Evolutionary conservation across 2,329 filamentous ascomycete species (phyloP), one percentile per base, ranked within the genome.

Genomic region (Fusarium guadeloupense): DNA sequence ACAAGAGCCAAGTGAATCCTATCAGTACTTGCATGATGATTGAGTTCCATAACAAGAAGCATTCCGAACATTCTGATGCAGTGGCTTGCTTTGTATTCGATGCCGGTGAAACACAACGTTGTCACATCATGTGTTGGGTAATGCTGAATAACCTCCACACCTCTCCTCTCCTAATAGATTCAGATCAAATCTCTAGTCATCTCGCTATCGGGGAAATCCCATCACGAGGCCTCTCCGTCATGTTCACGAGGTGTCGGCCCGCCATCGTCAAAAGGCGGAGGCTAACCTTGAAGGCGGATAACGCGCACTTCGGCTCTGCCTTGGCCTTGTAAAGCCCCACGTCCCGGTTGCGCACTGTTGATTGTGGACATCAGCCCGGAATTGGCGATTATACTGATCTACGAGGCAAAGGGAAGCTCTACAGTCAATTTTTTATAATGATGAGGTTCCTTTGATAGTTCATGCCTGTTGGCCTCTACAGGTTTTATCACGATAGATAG

Each of bases 51-150:
- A n/a, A 49, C 48, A 39, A 50, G 40, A 35, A 41, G 19, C 42
- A 39, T 16, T 25, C 44, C 28, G 48, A 31, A 23, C 39, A 34
- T 48, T 64, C 60, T 64, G 60, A 62, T 64, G 60, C 55, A 64
- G 55, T 64, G 60, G 60, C 60, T 64, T 64, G 38, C 55, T 48
- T 64, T 56, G 45, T 62, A 61, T 30, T 30, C 6, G 28, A 31
- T 49, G 31, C 50, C 51, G 38, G 47, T 64, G 60, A 64, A 64
- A 64, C 60, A 50, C 55, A 40, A 53, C 35, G 55, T 46, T 53
- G 55, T 41, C 50, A 45, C 60, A 64, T 56, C 16, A 40, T 31
- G 26, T 61, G 30, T 38, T 37, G 25, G 40, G 54, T 44, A 31
- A 58, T 38, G 44, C 42, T 41, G 42, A 46, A 46, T 31, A 40